Evolutionary conservation across 148 eudicot genomes (phyloP), one percentile per base, ranked within the genome.

Genomic region (Vaccinium darrowii): DNA sequence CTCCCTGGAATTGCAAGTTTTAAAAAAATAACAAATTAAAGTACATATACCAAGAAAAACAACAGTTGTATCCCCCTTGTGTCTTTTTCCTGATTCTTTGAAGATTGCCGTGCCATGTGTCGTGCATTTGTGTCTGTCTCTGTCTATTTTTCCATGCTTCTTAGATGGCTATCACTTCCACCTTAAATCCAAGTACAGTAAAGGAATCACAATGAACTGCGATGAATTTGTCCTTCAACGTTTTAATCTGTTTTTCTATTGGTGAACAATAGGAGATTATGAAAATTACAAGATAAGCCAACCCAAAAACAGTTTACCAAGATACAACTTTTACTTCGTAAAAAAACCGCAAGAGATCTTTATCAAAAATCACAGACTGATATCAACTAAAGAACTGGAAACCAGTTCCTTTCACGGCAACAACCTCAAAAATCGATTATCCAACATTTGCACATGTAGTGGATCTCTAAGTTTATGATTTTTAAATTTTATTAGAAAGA

Each of bases 351-450:
- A 16, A 10, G 19, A 71, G 25, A 18, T 71, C 60, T 30, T 15
- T 8, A 82, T 27, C 16, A 27, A 52, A 51, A 10, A 67, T 4
- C 11, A 15, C 6, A 15, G 19, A 69, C 3, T 71, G 50, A 52
- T 71, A 71, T 30, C 5, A 82, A 18, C 84, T 9, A 27, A 21
- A 36, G 36, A 83, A 19, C 25, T 73, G 36, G 39, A 83, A 74
- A 83, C 13, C 53, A 74, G 71, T 13, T 36, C 18, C 53, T 60
- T 74, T 74, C 39, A 83, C 52, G 36, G n/a, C 56, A 19, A 83
- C n/a, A 1, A 53, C 56, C n/a, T 71, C 27, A 56, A 30, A 62
- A 73, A 80, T 52, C 16, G 43, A 74, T 13, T 54, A 53, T 74
- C 76, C 54, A 83, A 56, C 36, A 58, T 56, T 73, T 18, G 7